Evolutionary conservation across 2,329 filamentous ascomycete species (phyloP), one percentile per base, ranked within the genome.

Genomic region (Ophiostoma montium): DNA sequence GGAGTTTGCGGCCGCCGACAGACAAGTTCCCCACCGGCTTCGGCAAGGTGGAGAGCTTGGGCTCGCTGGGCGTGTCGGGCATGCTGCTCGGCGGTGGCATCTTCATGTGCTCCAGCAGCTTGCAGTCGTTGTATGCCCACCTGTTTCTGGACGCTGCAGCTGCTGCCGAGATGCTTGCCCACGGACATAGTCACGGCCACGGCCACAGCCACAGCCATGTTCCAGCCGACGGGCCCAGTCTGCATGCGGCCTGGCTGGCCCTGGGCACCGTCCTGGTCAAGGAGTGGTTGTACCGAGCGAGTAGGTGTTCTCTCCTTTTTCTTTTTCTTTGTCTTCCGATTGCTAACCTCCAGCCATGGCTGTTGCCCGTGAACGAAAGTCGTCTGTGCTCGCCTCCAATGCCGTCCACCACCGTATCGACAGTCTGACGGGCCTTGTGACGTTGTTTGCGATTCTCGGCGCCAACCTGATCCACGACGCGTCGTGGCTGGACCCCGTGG

Each of bases 341-440:
- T 55, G 51, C 59, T 66, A 55, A 65, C 59, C 15, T 11, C 47
- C 45, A 94, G 86, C 87, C 47, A 94, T 96, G 82, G 96, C 95
- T 70, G 80, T 98, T 53, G 92, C 92, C 42, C 80, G 80, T 58
- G 86, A 95, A 66, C 86, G 90, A 63, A 94, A 95, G 62, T 96
- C 90, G 12, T 94, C 89, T 7, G 88, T 98, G 52, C 78, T 98
- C 21, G 89, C 90, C 35, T 95, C 89, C 51, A 98, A 98, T 62
- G 90, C 92, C 52, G 76, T 96, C 56, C 92, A 98, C 67, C 92
- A 96, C 70, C 86, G 92, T 53, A 82, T 98, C 62, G 92, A 98
- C 66, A 95, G 88, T 51, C 75, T 95, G 50, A 98, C 92, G 1
- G 90, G 90, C 56, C 85, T 96, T 58, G 92, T 96, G 50, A 94